A percentile compares a stretch with the other conserved stretches of the same genome.
phyloP scores from a whole-genome alignment of 345 rosid species.

The Populus pruinosa region DNA sequence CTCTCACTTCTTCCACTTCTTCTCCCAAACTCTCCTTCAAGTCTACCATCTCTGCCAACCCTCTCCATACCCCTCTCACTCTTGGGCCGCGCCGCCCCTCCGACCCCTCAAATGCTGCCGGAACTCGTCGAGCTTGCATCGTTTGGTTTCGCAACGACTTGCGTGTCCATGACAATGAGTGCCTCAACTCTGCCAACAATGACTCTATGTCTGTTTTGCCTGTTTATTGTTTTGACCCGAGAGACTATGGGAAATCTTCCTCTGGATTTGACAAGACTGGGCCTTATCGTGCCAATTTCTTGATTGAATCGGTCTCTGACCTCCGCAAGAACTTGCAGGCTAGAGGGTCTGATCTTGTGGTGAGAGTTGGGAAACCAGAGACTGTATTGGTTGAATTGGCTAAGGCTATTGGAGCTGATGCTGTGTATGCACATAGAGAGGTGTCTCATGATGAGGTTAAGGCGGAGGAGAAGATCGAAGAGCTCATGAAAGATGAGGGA shows the following conservation, averaged over 20 bases:
- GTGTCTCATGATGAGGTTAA: slow-evolving; percentile 83
- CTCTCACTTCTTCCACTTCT: slow-evolving; percentile 44
- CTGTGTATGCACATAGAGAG: slow-evolving; percentile 82
- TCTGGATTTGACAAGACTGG: slow-evolving; percentile 92
- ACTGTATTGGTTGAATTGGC: slow-evolving; percentile 72
- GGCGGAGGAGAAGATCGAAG: slow-evolving; percentile 81
- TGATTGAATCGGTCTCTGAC: slow-evolving; percentile 86
- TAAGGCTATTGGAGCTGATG: slow-evolving; percentile 88
- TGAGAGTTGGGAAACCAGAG: slow-evolving; percentile 83
- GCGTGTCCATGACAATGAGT: slow-evolving; percentile 90
- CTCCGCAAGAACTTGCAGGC: slow-evolving; percentile 85
- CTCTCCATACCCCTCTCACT: slow-evolving; percentile 77
- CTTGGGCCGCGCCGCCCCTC: slow-evolving; percentile 81
- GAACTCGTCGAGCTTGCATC: slow-evolving; percentile 74
- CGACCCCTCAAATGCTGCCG: slow-evolving; percentile 83
- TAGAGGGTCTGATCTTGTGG: slow-evolving; percentile 87
- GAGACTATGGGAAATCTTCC: slow-evolving; percentile 85
- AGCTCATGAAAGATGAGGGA: slow-evolving; percentile 86
- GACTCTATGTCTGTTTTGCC: slow-evolving; percentile 86
- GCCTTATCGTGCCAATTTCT: slow-evolving; percentile 76
- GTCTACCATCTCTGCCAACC: slow-evolving; percentile 77
- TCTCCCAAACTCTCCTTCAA: slow-evolving; percentile 61
- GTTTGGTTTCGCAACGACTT: slow-evolving; percentile 96
- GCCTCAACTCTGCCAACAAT: slow-evolving; percentile 70
- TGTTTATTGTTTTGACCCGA: slow-evolving; percentile 94